Base-by-base conservation (phyloP, 805 yeast species). In the Crinitomyces ghanaensis region DNA sequence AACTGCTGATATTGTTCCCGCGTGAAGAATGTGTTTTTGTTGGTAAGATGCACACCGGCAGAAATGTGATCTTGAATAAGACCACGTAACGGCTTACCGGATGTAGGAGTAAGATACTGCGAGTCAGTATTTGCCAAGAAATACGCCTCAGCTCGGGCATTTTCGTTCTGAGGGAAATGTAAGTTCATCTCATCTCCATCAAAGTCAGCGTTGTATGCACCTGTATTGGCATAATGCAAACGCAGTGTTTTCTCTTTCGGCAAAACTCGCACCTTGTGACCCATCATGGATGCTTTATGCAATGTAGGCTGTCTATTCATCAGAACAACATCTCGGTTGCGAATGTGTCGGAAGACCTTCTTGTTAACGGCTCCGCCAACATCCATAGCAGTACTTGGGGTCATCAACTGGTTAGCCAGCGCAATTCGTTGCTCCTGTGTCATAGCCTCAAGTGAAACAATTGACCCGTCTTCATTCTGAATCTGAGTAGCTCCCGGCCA, bases 251-350 rank as follows among this genome's bases (percentile, higher is more conserved):
- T 91, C 56, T 91, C 98, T 39, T 95, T 94, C 4, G 97, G 98
- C 47, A 91, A 67, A 20, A 91, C 98, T 51, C 95, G 74, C 28
- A 91, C 98, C 54, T 78, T 82, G 62, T 91, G 99, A 46, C 98
- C 98, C 99, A 91, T 91, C 95, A 91, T 91, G 19, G 98, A 93
- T 30, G 98, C 98, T 63, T 91, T 91, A 65, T 91, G 99, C 56
- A 91, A 70, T 11, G 98, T 88, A 30, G 99, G 98, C 65, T 91
- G 99, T 66, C 99, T 86, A 64, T 91, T 91, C 97, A 93, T 91
- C 26, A 93, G 59, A 31, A 93, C 97, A 39, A 91, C 86, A 60
- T 93, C 99, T 44, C 84, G 78, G 62, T 93, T 88, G 42, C 79
- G 78, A 54, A 91, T 83, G 56, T 91, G 99, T 54, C 99, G 76